Conservation (phyloP, 805 yeast genomes). For the Zygosaccharomyces gambellarensis region DNA sequence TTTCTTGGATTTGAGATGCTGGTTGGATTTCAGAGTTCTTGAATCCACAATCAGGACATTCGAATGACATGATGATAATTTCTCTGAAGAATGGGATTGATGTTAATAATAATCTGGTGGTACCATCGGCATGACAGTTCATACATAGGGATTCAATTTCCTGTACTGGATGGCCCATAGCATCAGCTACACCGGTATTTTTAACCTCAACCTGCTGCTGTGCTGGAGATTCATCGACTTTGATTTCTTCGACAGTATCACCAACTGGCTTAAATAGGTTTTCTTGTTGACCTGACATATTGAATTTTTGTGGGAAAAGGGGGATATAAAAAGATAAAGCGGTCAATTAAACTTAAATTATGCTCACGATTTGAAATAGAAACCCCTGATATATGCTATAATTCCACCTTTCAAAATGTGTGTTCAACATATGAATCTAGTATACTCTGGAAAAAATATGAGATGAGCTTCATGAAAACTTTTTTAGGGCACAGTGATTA, state of each 20-base stretch:
- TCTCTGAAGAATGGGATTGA: constrained; percentile 89
- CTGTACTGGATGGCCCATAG: constrained; percentile 90
- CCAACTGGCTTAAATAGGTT: constrained; percentile 57
- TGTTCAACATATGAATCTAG: neutral
- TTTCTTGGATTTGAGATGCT: constrained; percentile 87
- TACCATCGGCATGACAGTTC: constrained; percentile 87
- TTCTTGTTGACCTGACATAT: constrained; percentile 23
- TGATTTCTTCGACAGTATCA: constrained; percentile 45
- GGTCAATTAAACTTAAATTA: neutral
- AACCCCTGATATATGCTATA: neutral
- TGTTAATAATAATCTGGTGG: constrained; percentile 78
- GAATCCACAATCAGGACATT: constrained; percentile 91
- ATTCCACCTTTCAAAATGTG: neutral
- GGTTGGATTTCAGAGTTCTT: constrained; percentile 92
- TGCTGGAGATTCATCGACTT: constrained; percentile 33
- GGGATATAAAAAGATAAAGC: neutral
- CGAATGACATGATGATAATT: constrained; percentile 88
- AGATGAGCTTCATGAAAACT: constrained; percentile 3
- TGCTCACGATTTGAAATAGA: neutral
- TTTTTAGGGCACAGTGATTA: neutral
- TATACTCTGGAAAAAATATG: neutral
- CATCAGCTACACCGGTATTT: constrained; percentile 73
- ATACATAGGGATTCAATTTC: constrained; percentile 93
- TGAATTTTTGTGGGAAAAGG: neutral
- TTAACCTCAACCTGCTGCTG: constrained; percentile 38